These are phyloP conservation scores for Irineochytrium annulatum DNA, from an alignment of 192 early-diverging fungal genomes.

Conservation along the genomic window DNA sequence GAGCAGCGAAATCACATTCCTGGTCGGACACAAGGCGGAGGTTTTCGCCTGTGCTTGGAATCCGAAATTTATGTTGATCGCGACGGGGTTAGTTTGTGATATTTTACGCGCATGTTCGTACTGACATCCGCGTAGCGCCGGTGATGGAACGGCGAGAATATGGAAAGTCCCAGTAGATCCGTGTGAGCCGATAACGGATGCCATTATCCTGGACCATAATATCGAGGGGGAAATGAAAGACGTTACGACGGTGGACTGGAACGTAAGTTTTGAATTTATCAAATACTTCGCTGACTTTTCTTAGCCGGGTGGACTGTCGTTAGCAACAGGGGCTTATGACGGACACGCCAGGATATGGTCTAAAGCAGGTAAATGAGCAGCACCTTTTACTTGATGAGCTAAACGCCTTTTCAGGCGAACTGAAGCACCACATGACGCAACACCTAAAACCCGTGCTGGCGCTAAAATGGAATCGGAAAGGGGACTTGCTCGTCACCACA, in stretches of 20 bases:
- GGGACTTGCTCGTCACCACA: conserved; percentile 68
- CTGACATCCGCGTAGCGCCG: conserved; percentile 34
- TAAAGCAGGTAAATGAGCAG: conserved; percentile 29
- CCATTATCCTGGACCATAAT: conserved; percentile 52
- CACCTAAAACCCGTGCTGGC: conserved; percentile 80
- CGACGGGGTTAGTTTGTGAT: conserved; percentile 62
- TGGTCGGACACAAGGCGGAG: conserved; percentile 67
- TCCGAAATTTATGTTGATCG: conserved; percentile 58
- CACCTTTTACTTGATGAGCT: conserved; percentile 10
- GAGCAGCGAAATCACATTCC: conserved; percentile 46
- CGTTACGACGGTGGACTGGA: conserved; percentile 83
- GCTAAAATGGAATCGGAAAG: conserved; percentile 81
- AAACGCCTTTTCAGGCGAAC: conserved; percentile 43
- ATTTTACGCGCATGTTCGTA: not conserved
- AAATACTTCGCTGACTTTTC: not conserved
- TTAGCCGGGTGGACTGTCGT: conserved; percentile 68
- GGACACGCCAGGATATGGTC: conserved; percentile 85
- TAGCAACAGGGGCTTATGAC: conserved; percentile 83
- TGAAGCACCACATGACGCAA: conserved; percentile 55
- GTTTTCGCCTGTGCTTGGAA: conserved; percentile 68
- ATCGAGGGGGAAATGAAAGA: conserved; percentile 47
- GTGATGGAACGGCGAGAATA: conserved; percentile 81
- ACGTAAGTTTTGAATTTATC: conserved; percentile 53
- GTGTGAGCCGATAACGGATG: conserved; percentile 46
- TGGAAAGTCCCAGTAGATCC: conserved; percentile 70